Conservation (phyloP, 768 basidiomycete genomes). For the Chalciporus pseudorubinellus region DNA sequence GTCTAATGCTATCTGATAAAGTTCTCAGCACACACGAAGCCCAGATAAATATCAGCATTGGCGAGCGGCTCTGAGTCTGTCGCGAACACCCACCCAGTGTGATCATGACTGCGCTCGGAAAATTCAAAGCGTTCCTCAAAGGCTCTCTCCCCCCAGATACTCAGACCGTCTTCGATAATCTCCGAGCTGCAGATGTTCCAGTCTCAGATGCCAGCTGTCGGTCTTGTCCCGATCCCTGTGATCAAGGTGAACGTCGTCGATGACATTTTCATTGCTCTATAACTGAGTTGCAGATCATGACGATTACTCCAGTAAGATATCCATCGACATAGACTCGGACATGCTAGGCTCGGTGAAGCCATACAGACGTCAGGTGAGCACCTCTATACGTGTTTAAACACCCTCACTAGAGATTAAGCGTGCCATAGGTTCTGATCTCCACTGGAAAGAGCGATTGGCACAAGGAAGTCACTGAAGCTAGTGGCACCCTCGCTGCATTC, state of each 20-base stretch:
- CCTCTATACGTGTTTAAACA: not conserved
- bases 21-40: not conserved
- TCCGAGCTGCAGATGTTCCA: slow-evolving; percentile 61
- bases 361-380: slow-evolving; percentile 74
- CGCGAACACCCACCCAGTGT: not conserved
- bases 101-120: slow-evolving; percentile 26
- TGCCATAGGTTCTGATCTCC: slow-evolving; percentile 73
- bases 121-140: slow-evolving; percentile 21
- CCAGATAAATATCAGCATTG: not conserved
- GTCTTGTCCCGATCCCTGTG: slow-evolving; percentile 74
- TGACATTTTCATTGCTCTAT: slow-evolving; percentile 26
- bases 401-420: not conserved
- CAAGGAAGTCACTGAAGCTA: slow-evolving; percentile 69
- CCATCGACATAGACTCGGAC: slow-evolving; percentile 73
- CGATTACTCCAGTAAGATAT: slow-evolving; percentile 69
- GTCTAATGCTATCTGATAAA: not conserved
- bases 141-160: slow-evolving; percentile 28
- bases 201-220: slow-evolving; percentile 67
- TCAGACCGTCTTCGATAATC: slow-evolving; percentile 44
- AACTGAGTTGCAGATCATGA: slow-evolving; percentile 54
- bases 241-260: slow-evolving; percentile 47
- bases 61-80: not conserved
- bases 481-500: slow-evolving; percentile 67
- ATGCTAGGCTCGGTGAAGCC: slow-evolving; percentile 87
- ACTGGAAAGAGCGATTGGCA: slow-evolving; percentile 92